phyloP scores from a whole-genome alignment of 2,329 filamentous ascomycete genomes.

The Trichoderma atroviride region DNA sequence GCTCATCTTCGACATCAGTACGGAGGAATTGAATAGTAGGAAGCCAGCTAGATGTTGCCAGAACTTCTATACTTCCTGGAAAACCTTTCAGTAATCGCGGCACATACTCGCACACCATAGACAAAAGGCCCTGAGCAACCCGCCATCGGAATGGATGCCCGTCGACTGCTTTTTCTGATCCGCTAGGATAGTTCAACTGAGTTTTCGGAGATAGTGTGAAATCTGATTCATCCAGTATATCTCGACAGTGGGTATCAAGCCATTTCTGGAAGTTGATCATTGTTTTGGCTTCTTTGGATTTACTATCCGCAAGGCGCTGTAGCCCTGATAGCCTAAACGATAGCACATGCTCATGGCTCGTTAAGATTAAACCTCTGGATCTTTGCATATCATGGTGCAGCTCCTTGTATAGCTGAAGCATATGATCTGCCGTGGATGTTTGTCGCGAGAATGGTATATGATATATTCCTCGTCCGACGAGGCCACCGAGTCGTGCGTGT shows the following conservation, averaged over 20 bases:
- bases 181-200: constrained; percentile 61
- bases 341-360: constrained; percentile 64
- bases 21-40: constrained; percentile 61
- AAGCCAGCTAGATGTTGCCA: constrained; percentile 47
- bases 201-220: constrained; percentile 56
- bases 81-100: constrained; percentile 42
- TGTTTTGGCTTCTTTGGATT: constrained; percentile 30
- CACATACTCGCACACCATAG: constrained; percentile 44
- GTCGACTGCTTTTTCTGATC: constrained; percentile 52
- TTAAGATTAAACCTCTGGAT: constrained; percentile 57
- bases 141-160: constrained; percentile 57
- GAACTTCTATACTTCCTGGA: constrained; percentile 51
- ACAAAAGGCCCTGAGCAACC: constrained; percentile 46
- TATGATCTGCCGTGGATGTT: constrained; percentile 31
- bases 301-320: constrained; percentile 56
- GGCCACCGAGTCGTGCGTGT: constrained; percentile 56
- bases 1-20: constrained; percentile 48
- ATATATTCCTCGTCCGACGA: constrained; percentile 55
- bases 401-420: constrained; percentile 24
- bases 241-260: constrained; percentile 18
- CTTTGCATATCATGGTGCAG: constrained; percentile 45
- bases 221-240: constrained; percentile 24
- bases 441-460: constrained; percentile 62
- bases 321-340: constrained; percentile 66
- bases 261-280: constrained; percentile 23